Conservation (phyloP, 108 stramenopile genomes). For the Mediolabrus comicus region DNA sequence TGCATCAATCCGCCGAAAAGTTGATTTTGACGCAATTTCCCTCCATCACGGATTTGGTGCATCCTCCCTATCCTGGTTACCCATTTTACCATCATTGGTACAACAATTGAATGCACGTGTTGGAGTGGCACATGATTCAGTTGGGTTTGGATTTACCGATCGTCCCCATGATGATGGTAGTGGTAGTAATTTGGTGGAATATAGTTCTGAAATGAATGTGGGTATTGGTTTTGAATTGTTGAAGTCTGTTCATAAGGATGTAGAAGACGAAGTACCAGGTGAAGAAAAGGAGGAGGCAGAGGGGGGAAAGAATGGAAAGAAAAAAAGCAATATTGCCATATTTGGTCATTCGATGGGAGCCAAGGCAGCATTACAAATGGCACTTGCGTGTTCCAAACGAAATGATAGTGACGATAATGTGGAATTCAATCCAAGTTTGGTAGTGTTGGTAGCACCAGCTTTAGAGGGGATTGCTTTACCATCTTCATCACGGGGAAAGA, state of each 20-base stretch:
- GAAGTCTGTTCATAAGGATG: constrained; percentile 5
- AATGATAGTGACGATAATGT: not conserved
- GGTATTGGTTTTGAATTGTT: constrained; percentile 48
- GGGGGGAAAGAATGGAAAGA: constrained; percentile 4
- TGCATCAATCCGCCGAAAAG: not conserved
- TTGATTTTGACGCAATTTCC: constrained; percentile 47
- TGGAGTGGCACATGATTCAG: constrained; percentile 74
- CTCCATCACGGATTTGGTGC: constrained; percentile 87
- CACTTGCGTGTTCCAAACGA: constrained; percentile 39
- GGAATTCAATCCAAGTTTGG: constrained; percentile 16
- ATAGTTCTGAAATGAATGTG: constrained; percentile 45
- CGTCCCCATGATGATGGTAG: constrained; percentile 41
- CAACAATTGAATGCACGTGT: constrained; percentile 43
- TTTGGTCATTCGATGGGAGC: constrained; percentile 84
- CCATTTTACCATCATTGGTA: constrained; percentile 54
- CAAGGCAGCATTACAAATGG: constrained; percentile 63
- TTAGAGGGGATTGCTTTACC: constrained; percentile 44
- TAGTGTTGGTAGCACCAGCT: constrained; percentile 77
- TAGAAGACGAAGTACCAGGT: not conserved
- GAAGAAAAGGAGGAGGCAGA: not conserved
- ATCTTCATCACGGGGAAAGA: not conserved
- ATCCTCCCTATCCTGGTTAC: constrained; percentile 78
- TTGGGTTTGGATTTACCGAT: constrained; percentile 86
- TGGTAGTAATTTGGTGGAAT: constrained; percentile 24
- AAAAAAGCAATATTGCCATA: constrained; percentile 42